A percentile compares a stretch with the other conserved stretches of the same genome.
phyloP scores from a whole-genome alignment of 257 asterid genomes.

The Marsdenia floribunda region DNA sequence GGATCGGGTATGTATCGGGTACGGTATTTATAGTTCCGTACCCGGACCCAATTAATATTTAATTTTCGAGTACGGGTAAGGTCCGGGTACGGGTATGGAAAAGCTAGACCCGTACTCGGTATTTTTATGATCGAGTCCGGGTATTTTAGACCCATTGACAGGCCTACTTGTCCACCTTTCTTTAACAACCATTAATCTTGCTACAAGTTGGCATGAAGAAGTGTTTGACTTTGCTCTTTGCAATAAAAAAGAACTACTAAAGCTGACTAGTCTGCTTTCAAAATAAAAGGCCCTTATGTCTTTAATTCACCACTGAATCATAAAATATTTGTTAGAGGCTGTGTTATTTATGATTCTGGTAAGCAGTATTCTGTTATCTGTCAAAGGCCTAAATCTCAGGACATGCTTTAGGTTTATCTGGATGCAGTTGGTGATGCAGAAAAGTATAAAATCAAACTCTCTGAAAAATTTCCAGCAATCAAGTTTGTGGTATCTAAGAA shows the following conservation, averaged over 20 bases:
- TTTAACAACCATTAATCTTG: background rate
- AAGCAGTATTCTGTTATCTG: background rate
- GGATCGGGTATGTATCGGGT: no score
- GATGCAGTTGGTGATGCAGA: slow-evolving; percentile 98
- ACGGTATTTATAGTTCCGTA: no score
- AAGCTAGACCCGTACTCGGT: no score
- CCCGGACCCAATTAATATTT: no score
- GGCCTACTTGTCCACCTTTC: background rate
- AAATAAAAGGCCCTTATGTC: background rate
- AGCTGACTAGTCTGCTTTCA: background rate
- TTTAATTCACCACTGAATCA: background rate
- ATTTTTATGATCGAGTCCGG: no score
- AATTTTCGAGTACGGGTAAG: no score
- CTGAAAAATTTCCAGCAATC: slow-evolving; percentile 68
- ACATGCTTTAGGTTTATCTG: slow-evolving; percentile 63
- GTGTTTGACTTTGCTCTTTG: background rate
- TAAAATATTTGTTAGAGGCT: background rate
- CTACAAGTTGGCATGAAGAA: background rate
- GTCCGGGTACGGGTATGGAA: no score
- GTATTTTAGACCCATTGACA: no score
- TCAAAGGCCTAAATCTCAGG: slow-evolving; percentile 9
- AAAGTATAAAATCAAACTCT: slow-evolving; percentile 76
- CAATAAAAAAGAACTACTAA: background rate
- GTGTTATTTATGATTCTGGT: background rate
- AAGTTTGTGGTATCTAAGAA: slow-evolving; percentile 92